Base-by-base conservation (phyloP, 208 protist genomes). In the Balamuthia mandrillaris region DNA sequence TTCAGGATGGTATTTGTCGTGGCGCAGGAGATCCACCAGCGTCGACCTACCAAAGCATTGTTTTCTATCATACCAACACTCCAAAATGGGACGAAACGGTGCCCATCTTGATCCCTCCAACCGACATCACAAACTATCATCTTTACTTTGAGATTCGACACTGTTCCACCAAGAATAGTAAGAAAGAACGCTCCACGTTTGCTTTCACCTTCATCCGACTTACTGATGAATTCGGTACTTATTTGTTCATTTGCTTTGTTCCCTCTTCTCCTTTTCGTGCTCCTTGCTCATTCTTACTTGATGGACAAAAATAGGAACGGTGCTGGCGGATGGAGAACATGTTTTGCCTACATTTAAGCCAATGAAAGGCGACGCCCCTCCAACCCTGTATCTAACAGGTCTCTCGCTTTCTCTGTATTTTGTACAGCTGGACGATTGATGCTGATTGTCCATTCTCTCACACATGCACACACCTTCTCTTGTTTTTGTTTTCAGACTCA, bases 11-110 rank as follows among this genome's bases (percentile, higher is more conserved):
- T 14, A 7, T 84, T 24, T 58, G 61, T 74, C 27, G 52, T n/a
- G 77, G 52, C 2, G 18, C 42, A 5, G 54, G 86, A 33, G 86
- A 89, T 24, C 39, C 21, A 33, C 66, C 52, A 12, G 39, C 33
- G 4, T 54, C 52, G 27, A 81, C 85, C 16, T 89, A 56, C 60
- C 85, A 77, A 54, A 84, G 81, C 27, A 51, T 85, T 33, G 79
- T 89, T 39, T 85, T 81, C 18, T 86, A 89, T 56, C 86, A 89
- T 31, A 65, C 27, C 18, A 89, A 89, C 63, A 66, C 24, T 10
- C 86, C 86, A 21, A 49, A 56, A 41, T 89, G 86, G 86, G 31
- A 70, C 18, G 86, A 89, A 37, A 86, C 66, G 1, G 21, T 89
- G 27, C 61, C 68, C 49, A 18, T 89, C 16, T 74, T 74, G 44